These are phyloP conservation scores for Daldinia eschscholtzii DNA, from an alignment of 2,329 filamentous ascomycete genomes.

Conservation along the genomic window DNA sequence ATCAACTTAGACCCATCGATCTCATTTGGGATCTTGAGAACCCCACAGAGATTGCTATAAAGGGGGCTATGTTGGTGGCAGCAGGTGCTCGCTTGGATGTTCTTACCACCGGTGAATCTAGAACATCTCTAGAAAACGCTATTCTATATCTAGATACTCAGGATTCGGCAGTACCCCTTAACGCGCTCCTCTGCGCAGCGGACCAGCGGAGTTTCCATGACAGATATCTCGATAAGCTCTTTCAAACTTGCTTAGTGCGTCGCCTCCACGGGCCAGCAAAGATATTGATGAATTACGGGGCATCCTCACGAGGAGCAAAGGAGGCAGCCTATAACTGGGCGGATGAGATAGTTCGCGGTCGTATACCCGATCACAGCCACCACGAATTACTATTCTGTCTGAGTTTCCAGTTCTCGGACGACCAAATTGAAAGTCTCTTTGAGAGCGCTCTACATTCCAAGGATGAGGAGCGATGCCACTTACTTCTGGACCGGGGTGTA, in stretches of 20 bases:
- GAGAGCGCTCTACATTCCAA: not conserved
- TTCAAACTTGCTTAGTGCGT: constrained; percentile 7
- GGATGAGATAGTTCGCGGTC: not conserved
- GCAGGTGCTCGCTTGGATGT: constrained; percentile 30
- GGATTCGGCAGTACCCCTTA: not conserved
- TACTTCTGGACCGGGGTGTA: constrained; percentile 17
- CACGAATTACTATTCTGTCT: constrained; percentile 24
- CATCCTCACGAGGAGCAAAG: not conserved
- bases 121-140: constrained; percentile 14
- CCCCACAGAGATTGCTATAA: constrained; percentile 3
- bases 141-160: not conserved
- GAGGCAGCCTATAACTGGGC: constrained; percentile 14
- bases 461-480: constrained; percentile 2
- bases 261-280: not conserved
- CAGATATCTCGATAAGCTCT: constrained; percentile 23
- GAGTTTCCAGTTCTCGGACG: constrained; percentile 2
- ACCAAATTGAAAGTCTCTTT: constrained; percentile 16
- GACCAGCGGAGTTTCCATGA: constrained; percentile 4
- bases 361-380: not conserved
- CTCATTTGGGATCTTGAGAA: not conserved
- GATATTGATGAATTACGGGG: constrained; percentile 20
- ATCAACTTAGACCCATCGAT: constrained; percentile 12
- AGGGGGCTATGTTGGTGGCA: constrained; percentile 19
- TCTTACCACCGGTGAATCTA: not conserved
- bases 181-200: constrained; percentile 10